Percentiles rank a stretch among this genome's conserved stretches.
These are phyloP conservation scores for Russula compacta DNA, from an alignment of 768 basidiomycete species.

Conservation along the genomic window DNA sequence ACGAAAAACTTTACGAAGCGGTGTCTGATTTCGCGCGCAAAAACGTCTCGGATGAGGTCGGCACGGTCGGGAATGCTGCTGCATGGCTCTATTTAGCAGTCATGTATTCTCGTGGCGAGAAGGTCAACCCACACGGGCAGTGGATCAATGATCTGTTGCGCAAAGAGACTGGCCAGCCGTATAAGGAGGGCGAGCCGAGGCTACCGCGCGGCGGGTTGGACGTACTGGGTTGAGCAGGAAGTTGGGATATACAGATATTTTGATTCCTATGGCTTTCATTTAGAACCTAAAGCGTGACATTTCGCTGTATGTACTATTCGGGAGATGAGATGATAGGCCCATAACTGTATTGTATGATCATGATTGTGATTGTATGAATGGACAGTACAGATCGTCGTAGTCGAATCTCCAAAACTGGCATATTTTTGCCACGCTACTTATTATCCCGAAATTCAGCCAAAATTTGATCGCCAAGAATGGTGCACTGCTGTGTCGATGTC, in stretches of 20 bases:
- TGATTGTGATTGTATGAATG: too few species aligned
- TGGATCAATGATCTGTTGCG: conserved; percentile 81
- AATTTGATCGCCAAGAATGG: not conserved
- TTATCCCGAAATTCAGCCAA: not conserved
- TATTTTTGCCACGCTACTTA: not conserved
- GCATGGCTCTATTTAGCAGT: conserved; percentile 65
- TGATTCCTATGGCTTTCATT: not conserved
- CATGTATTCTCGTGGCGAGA: conserved; percentile 67
- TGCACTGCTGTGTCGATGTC: conserved; percentile 40
- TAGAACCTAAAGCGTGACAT: conserved; percentile 1
- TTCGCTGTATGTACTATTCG: not conserved
- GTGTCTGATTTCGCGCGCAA: conserved; percentile 46
- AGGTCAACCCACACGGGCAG: conserved; percentile 70
- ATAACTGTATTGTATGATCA: not conserved
- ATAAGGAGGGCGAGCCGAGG: conserved; percentile 57
- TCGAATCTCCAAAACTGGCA: not conserved
- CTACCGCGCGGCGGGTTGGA: conserved; percentile 42
- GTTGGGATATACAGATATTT: not conserved
- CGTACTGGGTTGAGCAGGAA: conserved; percentile 5
- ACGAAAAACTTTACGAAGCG: conserved; percentile 46
- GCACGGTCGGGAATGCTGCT: conserved; percentile 72
- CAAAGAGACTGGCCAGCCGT: conserved; percentile 64
- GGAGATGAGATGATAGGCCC: not conserved
- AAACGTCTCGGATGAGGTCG: conserved; percentile 77
- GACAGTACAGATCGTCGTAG: too few species aligned